phyloP scores from a whole-genome alignment of 257 asterid genomes.

The Nicotiana undulata region DNA sequence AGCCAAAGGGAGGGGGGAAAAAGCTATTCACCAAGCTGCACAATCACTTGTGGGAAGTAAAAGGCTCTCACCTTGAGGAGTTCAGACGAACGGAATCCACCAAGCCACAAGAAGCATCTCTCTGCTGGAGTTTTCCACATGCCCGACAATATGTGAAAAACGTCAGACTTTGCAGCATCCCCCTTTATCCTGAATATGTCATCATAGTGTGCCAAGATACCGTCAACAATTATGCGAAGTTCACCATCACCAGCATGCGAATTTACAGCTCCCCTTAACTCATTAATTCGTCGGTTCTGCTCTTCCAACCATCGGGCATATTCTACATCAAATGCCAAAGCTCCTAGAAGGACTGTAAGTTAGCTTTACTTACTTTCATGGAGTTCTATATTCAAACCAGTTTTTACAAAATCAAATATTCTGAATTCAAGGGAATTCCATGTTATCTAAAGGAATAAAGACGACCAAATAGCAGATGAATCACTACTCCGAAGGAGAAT shows the following conservation, averaged over 20 bases:
- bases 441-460: neutral
- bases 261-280: conserved; percentile 90
- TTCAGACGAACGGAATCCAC: conserved; percentile 96
- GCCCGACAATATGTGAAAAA: conserved; percentile 91
- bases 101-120: conserved; percentile 95
- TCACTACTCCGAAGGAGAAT: neutral
- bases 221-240: conserved; percentile 88
- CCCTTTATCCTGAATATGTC: conserved; percentile 88
- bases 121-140: conserved; percentile 99
- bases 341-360: conserved; percentile 47
- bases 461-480: neutral
- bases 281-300: conserved; percentile 76
- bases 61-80: conserved; percentile 59
- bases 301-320: conserved; percentile 97
- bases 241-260: conserved; percentile 94
- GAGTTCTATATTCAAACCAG: neutral
- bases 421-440: neutral
- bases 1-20: neutral
- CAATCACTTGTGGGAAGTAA: neutral
- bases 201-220: conserved; percentile 76
- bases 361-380: neutral
- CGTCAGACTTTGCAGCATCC: conserved; percentile 90
- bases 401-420: neutral
- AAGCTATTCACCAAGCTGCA: neutral
- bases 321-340: conserved; percentile 95